Evolutionary conservation across 2,329 filamentous ascomycete genomes (phyloP).

Genomic region (Aureobasidium sp.): DNA sequence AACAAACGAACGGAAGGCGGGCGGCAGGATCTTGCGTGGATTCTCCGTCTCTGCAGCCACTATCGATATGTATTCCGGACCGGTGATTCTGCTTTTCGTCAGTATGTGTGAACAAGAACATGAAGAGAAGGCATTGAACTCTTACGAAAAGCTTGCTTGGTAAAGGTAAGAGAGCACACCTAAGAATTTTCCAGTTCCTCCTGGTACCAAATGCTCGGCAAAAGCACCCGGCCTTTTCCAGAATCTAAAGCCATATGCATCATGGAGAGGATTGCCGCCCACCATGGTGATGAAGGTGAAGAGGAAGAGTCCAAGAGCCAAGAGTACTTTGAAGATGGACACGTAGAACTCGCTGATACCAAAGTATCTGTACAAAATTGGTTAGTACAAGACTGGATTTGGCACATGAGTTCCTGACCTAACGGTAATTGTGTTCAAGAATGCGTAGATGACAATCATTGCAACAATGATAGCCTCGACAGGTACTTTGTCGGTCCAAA

Average conservation of each 20-base stretch:
- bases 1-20: slow-evolving; percentile 42
- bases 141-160: slow-evolving; percentile 33
- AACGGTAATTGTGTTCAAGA: slow-evolving; percentile 40
- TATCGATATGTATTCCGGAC: slow-evolving; percentile 41
- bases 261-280: slow-evolving; percentile 26
- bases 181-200: slow-evolving; percentile 26
- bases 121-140: too few relatives aligned
- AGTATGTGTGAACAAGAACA: slow-evolving; percentile 19
- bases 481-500: slow-evolving; percentile 16
- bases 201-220: slow-evolving; percentile 22
- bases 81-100: background rate
- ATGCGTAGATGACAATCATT: slow-evolving; percentile 14
- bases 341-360: slow-evolving; percentile 45
- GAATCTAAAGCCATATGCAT: slow-evolving; percentile 37
- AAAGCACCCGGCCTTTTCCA: slow-evolving; percentile 29
- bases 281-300: slow-evolving; percentile 32
- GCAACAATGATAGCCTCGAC: slow-evolving; percentile 14
- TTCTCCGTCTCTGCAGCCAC: slow-evolving; percentile 40
- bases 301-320: slow-evolving; percentile 38
- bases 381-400: too few relatives aligned
- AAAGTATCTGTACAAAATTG: slow-evolving; percentile 23
- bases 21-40: slow-evolving; percentile 38
- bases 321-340: slow-evolving; percentile 40
- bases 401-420: slow-evolving; percentile 14
- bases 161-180: slow-evolving; percentile 27